Conservation (phyloP, 1,284 basidiomycete species). For the Leucoagaricus sp. region DNA sequence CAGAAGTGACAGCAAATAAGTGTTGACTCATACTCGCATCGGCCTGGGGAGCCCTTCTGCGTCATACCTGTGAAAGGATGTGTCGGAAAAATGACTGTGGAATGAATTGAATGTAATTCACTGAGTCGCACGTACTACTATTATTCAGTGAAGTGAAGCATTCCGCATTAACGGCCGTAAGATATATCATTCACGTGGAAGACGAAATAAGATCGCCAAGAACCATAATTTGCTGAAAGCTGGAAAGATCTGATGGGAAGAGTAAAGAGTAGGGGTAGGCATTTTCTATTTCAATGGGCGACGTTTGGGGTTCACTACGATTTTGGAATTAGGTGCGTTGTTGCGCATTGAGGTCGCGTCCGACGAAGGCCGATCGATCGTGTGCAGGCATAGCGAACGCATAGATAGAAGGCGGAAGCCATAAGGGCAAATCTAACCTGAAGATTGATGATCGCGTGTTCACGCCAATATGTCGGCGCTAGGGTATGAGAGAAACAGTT, state of each 20-base stretch:
- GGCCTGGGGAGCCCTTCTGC: too few species aligned
- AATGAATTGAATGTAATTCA: too few species aligned
- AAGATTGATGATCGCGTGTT: constrained; percentile 1
- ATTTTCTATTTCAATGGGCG: too few species aligned
- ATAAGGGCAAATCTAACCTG: not conserved
- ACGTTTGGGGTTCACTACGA: not conserved
- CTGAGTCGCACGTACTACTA: too few species aligned
- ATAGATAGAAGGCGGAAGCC: not conserved
- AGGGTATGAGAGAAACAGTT: constrained; percentile 2
- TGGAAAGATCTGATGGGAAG: not conserved
- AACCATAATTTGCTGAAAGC: not conserved
- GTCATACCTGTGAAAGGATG: too few species aligned
- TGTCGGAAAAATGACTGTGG: too few species aligned
- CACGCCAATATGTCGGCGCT: not conserved
- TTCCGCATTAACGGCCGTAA: not conserved
- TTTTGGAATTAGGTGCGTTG: not conserved
- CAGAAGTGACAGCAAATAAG: too few species aligned
- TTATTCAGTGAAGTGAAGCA: too few species aligned
- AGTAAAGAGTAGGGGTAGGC: too few species aligned
- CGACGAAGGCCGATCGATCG: not conserved
- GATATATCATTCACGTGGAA: not conserved
- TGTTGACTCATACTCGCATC: too few species aligned
- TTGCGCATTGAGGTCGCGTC: not conserved
- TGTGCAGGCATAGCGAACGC: not conserved
- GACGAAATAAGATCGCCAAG: not conserved